A percentile compares a stretch with the other conserved stretches of the same genome.
phyloP scores from a whole-genome alignment of 2,329 filamentous ascomycete genomes.

The Dryadomyces quercus-mongolicae region DNA sequence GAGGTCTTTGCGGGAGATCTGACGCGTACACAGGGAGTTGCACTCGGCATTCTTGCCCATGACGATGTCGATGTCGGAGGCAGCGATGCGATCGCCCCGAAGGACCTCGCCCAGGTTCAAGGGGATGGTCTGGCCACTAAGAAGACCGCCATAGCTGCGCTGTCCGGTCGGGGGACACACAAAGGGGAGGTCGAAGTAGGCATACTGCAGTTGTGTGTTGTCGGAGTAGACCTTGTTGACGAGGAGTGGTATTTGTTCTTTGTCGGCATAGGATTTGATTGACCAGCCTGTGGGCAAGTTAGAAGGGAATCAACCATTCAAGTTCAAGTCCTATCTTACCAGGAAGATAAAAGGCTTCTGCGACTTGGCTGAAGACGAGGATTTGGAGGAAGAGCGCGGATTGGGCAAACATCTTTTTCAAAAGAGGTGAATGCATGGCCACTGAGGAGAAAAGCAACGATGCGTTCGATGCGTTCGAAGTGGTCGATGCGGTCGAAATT shows the following conservation, averaged over 20 bases:
- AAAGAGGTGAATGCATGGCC: not conserved
- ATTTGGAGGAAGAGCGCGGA: conserved; percentile 28
- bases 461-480: too few relatives aligned
- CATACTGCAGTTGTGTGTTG: conserved; percentile 81
- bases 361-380: conserved; percentile 27
- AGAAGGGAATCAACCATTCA: not conserved
- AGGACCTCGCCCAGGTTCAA: conserved; percentile 81
- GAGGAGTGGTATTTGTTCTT: conserved; percentile 69
- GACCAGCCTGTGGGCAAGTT: conserved; percentile 53
- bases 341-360: conserved; percentile 72
- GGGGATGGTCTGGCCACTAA: conserved; percentile 65
- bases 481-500: not conserved
- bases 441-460: too few relatives aligned
- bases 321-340: too few relatives aligned
- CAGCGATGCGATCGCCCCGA: conserved; percentile 73
- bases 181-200: conserved; percentile 79
- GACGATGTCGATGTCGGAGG: conserved; percentile 68
- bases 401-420: not conserved
- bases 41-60: conserved; percentile 69
- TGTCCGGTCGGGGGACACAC: conserved; percentile 68
- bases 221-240: conserved; percentile 91
- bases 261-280: conserved; percentile 64
- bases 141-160: conserved; percentile 51
- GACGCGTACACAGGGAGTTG: conserved; percentile 57
- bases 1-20: conserved; percentile 52